Evolutionary conservation across 75 land plant genomes (phyloP).

Genomic region (Ceratopteris richardii): DNA sequence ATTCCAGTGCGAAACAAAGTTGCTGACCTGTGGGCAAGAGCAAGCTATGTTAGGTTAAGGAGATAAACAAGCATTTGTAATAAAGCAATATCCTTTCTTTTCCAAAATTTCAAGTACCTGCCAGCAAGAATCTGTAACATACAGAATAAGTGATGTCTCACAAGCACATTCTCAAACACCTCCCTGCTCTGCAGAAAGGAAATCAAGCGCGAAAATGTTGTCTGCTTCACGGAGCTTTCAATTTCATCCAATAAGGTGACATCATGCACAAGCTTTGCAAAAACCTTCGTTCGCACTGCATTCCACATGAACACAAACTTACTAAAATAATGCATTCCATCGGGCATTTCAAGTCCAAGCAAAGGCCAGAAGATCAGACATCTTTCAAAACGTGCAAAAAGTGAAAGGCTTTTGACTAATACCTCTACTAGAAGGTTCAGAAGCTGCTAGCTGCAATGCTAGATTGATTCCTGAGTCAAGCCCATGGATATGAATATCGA

Average conservation of each 20-base stretch:
- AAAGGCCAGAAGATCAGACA: neutral
- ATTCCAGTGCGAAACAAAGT: slow-evolving; percentile 56
- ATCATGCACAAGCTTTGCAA: slow-evolving; percentile 40
- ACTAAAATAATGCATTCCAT: too few species aligned
- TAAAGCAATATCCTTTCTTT: neutral
- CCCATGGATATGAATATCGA: slow-evolving; percentile 56
- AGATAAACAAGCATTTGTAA: too few species aligned
- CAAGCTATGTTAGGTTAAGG: neutral
- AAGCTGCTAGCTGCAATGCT: slow-evolving; percentile 44
- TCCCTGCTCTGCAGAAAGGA: slow-evolving; percentile 45
- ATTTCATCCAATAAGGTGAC: slow-evolving; percentile 26
- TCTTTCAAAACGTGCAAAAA: too few species aligned
- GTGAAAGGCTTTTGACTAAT: too few species aligned
- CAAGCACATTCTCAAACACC: slow-evolving; percentile 55
- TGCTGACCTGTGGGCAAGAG: slow-evolving; percentile 41
- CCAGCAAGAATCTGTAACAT: slow-evolving; percentile 67
- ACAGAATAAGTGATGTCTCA: slow-evolving; percentile 77
- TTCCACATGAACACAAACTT: too few species aligned
- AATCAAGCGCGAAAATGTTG: slow-evolving; percentile 45
- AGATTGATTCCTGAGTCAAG: slow-evolving; percentile 51
- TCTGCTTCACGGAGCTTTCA: slow-evolving; percentile 12
- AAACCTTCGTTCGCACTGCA: slow-evolving; percentile 74
- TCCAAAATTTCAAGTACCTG: slow-evolving; percentile 36
- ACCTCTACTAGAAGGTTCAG: slow-evolving; percentile 75
- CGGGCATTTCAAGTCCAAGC: neutral